A percentile compares a stretch with the other conserved stretches of the same genome.
Conservation (phyloP, 306 rosid species). For the Astragalus membranaceus region DNA sequence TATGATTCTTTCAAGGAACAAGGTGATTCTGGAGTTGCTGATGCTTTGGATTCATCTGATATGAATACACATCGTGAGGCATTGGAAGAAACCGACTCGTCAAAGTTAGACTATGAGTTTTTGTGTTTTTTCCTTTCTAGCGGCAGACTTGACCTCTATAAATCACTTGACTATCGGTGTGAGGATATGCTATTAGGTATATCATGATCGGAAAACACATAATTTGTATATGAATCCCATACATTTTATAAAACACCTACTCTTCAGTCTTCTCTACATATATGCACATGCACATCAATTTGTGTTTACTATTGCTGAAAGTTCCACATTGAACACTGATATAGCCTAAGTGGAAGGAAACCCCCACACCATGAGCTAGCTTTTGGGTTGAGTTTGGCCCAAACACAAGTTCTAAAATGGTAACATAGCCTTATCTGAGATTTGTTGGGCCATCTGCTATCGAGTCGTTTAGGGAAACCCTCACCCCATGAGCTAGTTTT, state of each 20-base stretch:
- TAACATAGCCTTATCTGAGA: no score
- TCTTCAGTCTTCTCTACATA: not conserved
- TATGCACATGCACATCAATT: not conserved
- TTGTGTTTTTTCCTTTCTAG: slow-evolving; percentile 81
- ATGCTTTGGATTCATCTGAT: slow-evolving; percentile 32
- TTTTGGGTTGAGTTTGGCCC: no score
- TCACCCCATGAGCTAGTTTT: no score
- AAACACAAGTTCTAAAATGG: no score
- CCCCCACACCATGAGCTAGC: no score
- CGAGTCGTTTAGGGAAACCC: no score
- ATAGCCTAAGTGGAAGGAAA: no score
- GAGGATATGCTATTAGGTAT: slow-evolving; percentile 91
- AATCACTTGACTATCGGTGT: slow-evolving; percentile 67
- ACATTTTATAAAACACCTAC: not conserved
- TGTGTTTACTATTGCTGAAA: not conserved
- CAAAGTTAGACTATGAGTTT: slow-evolving; percentile 72
- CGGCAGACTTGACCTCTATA: slow-evolving; percentile 67
- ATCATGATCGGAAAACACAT: slow-evolving; percentile 7
- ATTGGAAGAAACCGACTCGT: slow-evolving; percentile 32
- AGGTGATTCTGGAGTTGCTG: slow-evolving; percentile 30
- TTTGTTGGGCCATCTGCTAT: no score
- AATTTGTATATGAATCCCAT: slow-evolving; percentile 9
- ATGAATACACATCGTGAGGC: slow-evolving; percentile 21
- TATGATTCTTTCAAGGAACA: slow-evolving; percentile 72
- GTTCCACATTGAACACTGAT: no score